A percentile compares a stretch with the other conserved stretches of the same genome.
phyloP scores from a whole-genome alignment of 192 early-diverging fungal genomes.

The Chytriomyces sp. region DNA sequence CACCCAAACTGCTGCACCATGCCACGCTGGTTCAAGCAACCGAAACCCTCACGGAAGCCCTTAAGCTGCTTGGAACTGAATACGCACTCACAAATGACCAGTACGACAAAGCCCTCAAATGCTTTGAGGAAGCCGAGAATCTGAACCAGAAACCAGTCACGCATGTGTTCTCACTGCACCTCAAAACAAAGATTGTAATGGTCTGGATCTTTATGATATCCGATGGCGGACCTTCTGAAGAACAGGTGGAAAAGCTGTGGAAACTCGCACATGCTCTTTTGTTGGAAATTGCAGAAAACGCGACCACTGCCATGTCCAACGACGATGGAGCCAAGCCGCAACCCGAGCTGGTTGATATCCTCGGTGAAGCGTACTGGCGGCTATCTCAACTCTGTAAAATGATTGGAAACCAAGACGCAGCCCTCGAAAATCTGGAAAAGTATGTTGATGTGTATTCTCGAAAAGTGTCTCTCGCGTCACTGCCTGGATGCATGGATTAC shows the following conservation, averaged over 20 bases:
- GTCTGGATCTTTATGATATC: conserved; percentile 2
- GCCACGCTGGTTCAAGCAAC: neutral
- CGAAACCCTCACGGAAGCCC: neutral
- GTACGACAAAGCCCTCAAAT: neutral
- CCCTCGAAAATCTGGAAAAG: neutral
- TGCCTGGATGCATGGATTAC: neutral
- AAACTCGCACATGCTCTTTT: neutral
- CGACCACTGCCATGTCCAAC: neutral
- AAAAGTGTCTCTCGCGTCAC: neutral
- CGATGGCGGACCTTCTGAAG: neutral
- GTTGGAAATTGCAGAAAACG: conserved; percentile 1
- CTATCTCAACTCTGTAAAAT: neutral
- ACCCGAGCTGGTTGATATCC: neutral
- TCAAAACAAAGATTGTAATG: neutral
- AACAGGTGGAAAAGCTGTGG: neutral
- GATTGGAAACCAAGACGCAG: neutral
- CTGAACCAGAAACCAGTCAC: neutral
- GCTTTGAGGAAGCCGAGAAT: neutral
- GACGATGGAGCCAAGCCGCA: neutral
- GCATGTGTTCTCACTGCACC: neutral
- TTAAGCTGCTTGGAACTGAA: neutral
- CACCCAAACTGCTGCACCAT: neutral
- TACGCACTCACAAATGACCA: neutral
- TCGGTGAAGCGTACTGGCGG: neutral
- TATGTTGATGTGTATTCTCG: neutral